A percentile compares a stretch with the other conserved stretches of the same genome.
These are phyloP conservation scores for Zasmidium angulare DNA, from an alignment of 2,329 filamentous ascomycete species.

Conservation along the genomic window DNA sequence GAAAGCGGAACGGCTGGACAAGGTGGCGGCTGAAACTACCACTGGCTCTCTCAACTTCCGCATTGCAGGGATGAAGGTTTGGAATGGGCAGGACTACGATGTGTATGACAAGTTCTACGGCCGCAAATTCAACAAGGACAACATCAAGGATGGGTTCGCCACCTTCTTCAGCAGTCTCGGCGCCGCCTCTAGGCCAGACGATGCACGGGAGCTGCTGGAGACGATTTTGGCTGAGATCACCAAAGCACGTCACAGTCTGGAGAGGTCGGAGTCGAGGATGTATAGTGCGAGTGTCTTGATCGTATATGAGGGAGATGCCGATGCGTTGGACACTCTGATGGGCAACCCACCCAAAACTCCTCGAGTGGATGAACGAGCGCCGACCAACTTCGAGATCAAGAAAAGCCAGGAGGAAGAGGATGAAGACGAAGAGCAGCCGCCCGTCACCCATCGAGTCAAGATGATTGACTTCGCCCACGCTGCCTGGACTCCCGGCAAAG, in stretches of 20 bases:
- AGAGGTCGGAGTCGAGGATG: constrained; percentile 65
- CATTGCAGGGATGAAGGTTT: constrained; percentile 66
- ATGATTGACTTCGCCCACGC: constrained; percentile 98
- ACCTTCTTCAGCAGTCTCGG: constrained; percentile 52
- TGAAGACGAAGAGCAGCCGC: constrained; percentile 51
- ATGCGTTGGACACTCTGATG: constrained; percentile 52
- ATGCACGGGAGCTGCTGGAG: constrained; percentile 45
- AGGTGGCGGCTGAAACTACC: constrained; percentile 59
- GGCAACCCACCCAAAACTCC: constrained; percentile 39
- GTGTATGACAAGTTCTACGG: constrained; percentile 68
- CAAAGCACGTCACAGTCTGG: constrained; percentile 55
- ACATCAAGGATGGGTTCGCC: constrained; percentile 58
- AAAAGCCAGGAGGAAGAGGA: constrained; percentile 52
- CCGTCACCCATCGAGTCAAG: constrained; percentile 75
- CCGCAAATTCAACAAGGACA: constrained; percentile 56
- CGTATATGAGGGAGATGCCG: constrained; percentile 64
- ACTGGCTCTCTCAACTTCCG: constrained; percentile 61
- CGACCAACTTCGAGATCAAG: constrained; percentile 34
- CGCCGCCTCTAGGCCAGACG: constrained; percentile 41
- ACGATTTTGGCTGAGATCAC: constrained; percentile 38
- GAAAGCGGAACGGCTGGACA: constrained; percentile 60
- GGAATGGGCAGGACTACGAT: constrained; percentile 51
- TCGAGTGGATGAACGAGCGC: constrained; percentile 23
- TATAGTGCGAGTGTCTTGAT: constrained; percentile 65
- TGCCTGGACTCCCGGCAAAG: constrained; percentile 74